Conservation (phyloP, 352 stramenopile species). For the Pythium phragmitis region DNA sequence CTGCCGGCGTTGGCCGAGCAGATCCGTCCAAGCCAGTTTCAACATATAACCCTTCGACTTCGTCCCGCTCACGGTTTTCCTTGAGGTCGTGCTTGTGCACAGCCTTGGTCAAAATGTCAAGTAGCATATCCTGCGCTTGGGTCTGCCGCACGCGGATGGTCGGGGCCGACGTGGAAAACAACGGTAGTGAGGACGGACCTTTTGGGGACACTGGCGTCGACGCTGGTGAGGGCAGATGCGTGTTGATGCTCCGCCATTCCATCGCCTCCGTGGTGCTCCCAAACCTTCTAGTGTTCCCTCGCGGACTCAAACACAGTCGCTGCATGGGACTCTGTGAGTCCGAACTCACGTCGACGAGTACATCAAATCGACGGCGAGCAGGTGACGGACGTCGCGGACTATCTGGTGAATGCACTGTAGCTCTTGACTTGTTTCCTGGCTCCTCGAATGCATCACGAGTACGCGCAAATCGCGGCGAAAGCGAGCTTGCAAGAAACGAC, state of each 20-base stretch:
- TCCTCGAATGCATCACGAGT: conserved; percentile 12
- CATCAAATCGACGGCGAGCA: neutral
- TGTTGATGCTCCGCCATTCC: conserved; percentile 4
- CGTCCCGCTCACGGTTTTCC: conserved; percentile 49
- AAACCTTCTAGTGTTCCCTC: conserved; percentile 20
- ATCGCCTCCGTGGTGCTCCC: neutral
- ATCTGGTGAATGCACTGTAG: neutral
- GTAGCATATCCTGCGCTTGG: conserved; percentile 55
- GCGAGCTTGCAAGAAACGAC: conserved; percentile 51
- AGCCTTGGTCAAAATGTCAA: conserved; percentile 63
- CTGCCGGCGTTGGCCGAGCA: conserved; percentile 3
- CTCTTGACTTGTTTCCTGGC: neutral
- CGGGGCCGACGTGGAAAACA: neutral
- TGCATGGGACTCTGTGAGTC: conserved; percentile 31
- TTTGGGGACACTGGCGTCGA: conserved; percentile 10
- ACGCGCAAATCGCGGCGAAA: conserved; percentile 55
- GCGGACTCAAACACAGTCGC: conserved; percentile 49
- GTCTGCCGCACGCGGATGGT: conserved; percentile 30
- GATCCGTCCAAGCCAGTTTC: conserved; percentile 4
- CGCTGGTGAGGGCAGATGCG: neutral
- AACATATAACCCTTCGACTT: conserved; percentile 29
- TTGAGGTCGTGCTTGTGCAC: conserved; percentile 78
- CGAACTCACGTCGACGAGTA: conserved; percentile 6
- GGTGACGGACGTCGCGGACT: neutral
- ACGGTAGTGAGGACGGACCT: neutral